Base-by-base conservation (phyloP, 192 early-diverging fungal species). In the Backusella sp. region DNA sequence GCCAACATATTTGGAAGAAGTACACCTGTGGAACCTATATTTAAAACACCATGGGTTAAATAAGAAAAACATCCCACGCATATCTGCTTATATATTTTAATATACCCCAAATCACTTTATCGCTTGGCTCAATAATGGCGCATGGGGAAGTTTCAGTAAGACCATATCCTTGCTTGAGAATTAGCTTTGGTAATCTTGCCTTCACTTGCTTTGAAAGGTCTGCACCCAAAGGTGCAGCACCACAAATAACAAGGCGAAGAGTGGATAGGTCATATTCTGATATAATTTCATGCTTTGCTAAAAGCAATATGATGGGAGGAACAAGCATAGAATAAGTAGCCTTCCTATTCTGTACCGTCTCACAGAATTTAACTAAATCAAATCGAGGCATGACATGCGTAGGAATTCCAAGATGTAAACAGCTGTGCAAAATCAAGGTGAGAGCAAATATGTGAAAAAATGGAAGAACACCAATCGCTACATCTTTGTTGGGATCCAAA, bases 311-410 rank as follows among this genome's bases (percentile, higher is more conserved):
- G 72, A 94, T 90, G 49, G 93, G 93, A 26, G 94, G 85, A 52
- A 99, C 94, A 67, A 99, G 89, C 74, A 91, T 92, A 9, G 95
- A 91, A 37, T 84, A 84, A 0, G 85, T 83, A 70, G 96, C 87
- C 66, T 90, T 86, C 80, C 92, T 91, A 66, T 82, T 89, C 36
- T 84, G 76, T 76, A 99, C 95, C 81, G 96, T 86, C 67, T 83
- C 86, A 41, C 91, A 86, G 69, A 92, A 93, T 17, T 56, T 69
- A 6, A 74, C 75, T 2, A 91, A 75, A 44, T 89, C 85, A 72
- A 93, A 95, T 73, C 86, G 88, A n/a, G 87, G 84, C 66, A 93
- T 77, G 1, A 94, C 85, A 34, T 92, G 80, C 21, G 86, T 62
- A 23, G 87, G 74, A 34, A 67, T 71, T 37, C 79, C 80, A 62